These are phyloP conservation scores for Jasminum sambac DNA, from an alignment of 257 asterid species.

Conservation along the genomic window DNA sequence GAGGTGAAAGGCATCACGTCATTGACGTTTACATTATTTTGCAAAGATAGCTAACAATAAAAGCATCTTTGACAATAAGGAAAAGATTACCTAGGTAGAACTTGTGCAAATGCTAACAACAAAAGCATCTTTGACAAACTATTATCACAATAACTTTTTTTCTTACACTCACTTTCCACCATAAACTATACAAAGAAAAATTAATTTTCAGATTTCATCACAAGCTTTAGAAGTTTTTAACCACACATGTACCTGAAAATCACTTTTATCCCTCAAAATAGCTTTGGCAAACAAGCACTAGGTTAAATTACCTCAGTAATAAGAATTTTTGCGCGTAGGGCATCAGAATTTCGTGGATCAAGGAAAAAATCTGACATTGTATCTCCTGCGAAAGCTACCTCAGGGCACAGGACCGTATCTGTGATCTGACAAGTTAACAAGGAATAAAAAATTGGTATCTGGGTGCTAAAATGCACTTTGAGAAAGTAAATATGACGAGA, in stretches of 20 bases:
- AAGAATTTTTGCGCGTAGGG: conserved; percentile 90
- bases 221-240: too few relatives aligned
- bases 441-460: conserved; percentile 11
- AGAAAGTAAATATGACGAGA: conserved; percentile 9
- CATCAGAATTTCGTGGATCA: conserved; percentile 89
- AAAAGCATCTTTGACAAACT: neutral
- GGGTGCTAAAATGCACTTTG: neutral
- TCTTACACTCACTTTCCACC: too few relatives aligned
- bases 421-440: conserved; percentile 63
- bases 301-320: conserved; percentile 72
- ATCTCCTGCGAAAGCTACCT: conserved; percentile 97
- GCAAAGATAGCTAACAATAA: neutral
- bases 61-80: neutral
- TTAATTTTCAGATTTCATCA: too few relatives aligned
- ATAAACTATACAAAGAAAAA: too few relatives aligned
- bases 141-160: too few relatives aligned
- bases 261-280: too few relatives aligned
- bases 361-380: conserved; percentile 76
- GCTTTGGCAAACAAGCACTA: too few relatives aligned
- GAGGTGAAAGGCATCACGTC: neutral
- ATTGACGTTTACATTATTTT: neutral
- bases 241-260: too few relatives aligned
- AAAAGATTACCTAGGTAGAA: neutral
- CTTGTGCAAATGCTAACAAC: conserved; percentile 6
- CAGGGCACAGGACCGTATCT: conserved; percentile 84